Evolutionary conservation across 1,139 yeast species (phyloP).

Genomic region (Hyphopichia burtonii): DNA sequence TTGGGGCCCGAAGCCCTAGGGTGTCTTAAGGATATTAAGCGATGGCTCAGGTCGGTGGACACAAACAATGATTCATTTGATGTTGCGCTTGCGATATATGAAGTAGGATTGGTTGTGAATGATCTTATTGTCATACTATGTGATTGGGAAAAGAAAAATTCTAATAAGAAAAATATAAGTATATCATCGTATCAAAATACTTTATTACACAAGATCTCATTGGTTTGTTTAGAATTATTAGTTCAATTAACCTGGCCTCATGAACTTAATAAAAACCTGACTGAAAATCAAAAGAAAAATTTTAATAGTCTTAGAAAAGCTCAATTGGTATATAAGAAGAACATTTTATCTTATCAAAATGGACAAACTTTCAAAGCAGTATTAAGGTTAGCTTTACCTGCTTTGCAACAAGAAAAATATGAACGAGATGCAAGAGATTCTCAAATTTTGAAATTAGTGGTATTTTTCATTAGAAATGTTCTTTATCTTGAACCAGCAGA

Average conservation of each 20-base stretch:
- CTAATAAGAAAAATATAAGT: slow-evolving; percentile 20
- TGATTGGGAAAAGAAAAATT: slow-evolving; percentile 60
- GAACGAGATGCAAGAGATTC: slow-evolving; percentile 73
- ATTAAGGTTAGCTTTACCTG: slow-evolving; percentile 66
- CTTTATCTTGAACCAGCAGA: slow-evolving; percentile 72
- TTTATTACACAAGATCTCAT: slow-evolving; percentile 57
- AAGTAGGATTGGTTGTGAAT: slow-evolving; percentile 66
- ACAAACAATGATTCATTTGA: slow-evolving; percentile 66
- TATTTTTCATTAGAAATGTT: slow-evolving; percentile 74
- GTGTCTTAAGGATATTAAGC: slow-evolving; percentile 81
- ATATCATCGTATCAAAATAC: slow-evolving; percentile 20
- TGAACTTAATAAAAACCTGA: slow-evolving; percentile 43
- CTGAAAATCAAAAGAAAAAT: slow-evolving; percentile 55
- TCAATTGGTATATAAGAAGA: slow-evolving; percentile 71
- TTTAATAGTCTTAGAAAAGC: slow-evolving; percentile 63
- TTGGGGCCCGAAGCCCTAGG: slow-evolving; percentile 91
- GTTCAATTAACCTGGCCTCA: slow-evolving; percentile 90
- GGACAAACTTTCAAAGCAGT: slow-evolving; percentile 71
- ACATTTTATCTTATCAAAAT: slow-evolving; percentile 54
- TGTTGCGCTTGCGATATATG: slow-evolving; percentile 87
- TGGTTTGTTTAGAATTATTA: slow-evolving; percentile 72
- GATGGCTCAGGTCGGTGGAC: slow-evolving; percentile 86
- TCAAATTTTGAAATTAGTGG: slow-evolving; percentile 67
- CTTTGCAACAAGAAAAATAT: slow-evolving; percentile 50
- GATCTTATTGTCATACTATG: slow-evolving; percentile 77